Conservation (phyloP, 2,329 filamentous ascomycete genomes). For the Ascosphaera apis region DNA sequence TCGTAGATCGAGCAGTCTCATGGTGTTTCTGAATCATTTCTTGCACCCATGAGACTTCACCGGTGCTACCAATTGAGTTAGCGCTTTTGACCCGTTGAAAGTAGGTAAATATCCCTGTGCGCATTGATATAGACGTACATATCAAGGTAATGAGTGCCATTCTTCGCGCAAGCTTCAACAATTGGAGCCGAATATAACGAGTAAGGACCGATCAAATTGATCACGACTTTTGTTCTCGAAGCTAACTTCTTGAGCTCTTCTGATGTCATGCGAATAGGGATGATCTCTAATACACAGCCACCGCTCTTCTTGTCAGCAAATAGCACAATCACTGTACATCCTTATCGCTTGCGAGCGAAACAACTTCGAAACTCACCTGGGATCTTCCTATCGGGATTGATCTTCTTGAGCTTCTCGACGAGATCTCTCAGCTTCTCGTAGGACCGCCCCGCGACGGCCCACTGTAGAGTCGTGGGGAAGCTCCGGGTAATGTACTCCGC, state of each 20-base stretch:
- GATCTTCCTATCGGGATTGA: constrained; percentile 45
- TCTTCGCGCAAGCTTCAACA: constrained; percentile 38
- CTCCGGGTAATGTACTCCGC: constrained; percentile 50
- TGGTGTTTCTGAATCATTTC: constrained; percentile 40
- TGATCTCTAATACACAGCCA: constrained; percentile 17
- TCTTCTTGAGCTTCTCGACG: constrained; percentile 38
- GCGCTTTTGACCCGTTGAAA: too few relatives aligned
- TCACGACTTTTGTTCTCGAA: constrained; percentile 32
- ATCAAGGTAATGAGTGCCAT: constrained; percentile 45
- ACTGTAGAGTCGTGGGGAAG: constrained; percentile 56
- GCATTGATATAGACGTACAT: constrained; percentile 17
- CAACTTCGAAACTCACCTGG: constrained; percentile 32
- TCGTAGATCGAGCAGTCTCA: constrained; percentile 32
- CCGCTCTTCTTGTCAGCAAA: not conserved
- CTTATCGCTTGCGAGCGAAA: not conserved
- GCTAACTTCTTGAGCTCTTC: constrained; percentile 28
- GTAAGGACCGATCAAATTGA: constrained; percentile 41
- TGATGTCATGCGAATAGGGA: constrained; percentile 25
- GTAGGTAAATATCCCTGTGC: not conserved
- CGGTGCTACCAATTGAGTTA: constrained; percentile 22
- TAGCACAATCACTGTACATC: not conserved
- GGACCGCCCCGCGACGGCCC: constrained; percentile 76
- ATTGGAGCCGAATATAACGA: constrained; percentile 40
- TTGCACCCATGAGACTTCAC: constrained; percentile 40
- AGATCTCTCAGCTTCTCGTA: constrained; percentile 47